Evolutionary conservation across 768 basidiomycete species (phyloP).

Genomic region (Sporobolomyces pararoseus): DNA sequence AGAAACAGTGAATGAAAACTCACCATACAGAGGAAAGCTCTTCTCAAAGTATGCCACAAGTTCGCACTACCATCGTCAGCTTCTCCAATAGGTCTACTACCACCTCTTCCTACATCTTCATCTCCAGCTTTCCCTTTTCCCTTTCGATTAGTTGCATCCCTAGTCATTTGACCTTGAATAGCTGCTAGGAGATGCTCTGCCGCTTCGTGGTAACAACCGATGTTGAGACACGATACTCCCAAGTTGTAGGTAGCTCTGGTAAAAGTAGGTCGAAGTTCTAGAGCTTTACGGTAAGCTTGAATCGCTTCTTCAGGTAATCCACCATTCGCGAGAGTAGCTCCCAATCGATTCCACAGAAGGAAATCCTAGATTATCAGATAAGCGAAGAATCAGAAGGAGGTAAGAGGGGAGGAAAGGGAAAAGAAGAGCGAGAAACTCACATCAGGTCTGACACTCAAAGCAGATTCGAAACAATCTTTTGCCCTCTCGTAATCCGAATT

Average conservation of each 20-base stretch:
- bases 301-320: conserved; percentile 87
- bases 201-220: conserved; percentile 89
- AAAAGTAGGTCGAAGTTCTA: conserved; percentile 86
- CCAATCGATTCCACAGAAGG: conserved; percentile 89
- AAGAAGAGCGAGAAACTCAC: conserved; percentile 50
- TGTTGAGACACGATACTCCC: conserved; percentile 94
- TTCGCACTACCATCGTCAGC: conserved; percentile 72
- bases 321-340: conserved; percentile 90
- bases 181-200: conserved; percentile 92
- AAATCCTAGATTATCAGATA: conserved; percentile 71
- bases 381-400: background rate
- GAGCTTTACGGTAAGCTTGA: conserved; percentile 68
- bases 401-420: too few relatives aligned
- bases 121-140: conserved; percentile 19
- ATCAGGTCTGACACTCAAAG: conserved; percentile 70
- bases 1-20: conserved; percentile 42
- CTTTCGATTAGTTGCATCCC: conserved; percentile 15
- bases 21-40: conserved; percentile 78
- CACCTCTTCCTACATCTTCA: conserved; percentile 4
- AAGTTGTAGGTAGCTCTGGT: conserved; percentile 97
- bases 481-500: conserved; percentile 80
- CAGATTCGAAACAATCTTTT: conserved; percentile 90
- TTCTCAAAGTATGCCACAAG: conserved; percentile 82
- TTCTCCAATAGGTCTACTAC: conserved; percentile 45
- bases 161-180: conserved; percentile 61